Base-by-base conservation (phyloP, 441 rosid genomes). In the Bocquillonia castaneifolia region DNA sequence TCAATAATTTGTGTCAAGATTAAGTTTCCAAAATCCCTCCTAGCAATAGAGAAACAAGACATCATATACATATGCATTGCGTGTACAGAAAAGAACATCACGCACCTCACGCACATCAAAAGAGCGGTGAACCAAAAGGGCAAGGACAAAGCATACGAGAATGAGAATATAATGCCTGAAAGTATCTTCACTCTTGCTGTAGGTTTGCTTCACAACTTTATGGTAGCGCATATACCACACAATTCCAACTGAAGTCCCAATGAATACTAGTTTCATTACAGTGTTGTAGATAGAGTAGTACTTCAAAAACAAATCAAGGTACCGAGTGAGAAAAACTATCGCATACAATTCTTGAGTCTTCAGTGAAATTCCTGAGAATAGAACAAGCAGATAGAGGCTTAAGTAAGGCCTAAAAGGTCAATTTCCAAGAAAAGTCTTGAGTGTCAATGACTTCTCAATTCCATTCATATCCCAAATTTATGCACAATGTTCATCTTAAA, bases 151-250 rank as follows among this genome's bases (percentile, higher is more conserved):
- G 67, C 70, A 70, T 6, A 45, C 34, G 29, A 64, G 75, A 59
- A 79, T 36, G 10, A 73, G 75, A 58, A 70, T 23, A 56, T 79
- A 79, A 50, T 82, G 85, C 28, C 66, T 68, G 64, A 79, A 79
- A 5, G 79, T 70, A 64, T 82, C 85, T 66, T 75, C 61, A 1
- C 63, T 75, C 70, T 69, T 76, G 68, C 53, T 56, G 63, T 79
- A 77, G 12, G 83, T 79, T 61, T 69, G 83, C 77, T 69, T 75
- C 59, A 82, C 82, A 23, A 77, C 80, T 63, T 75, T 73, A 70
- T 82, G 85, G 57, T 42, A 67, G 50, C 82, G 67, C 80, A 82
- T 82, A 53, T 77, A 82, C 81, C 83, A 79, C 37, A 82, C 79
- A 63, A 82, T 79, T 45, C 70, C 74, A 39, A 82, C 25, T 37